A percentile compares a stretch with the other conserved stretches of the same genome.
phyloP scores from a whole-genome alignment of 73 alveolate species.

The Paramecium caudatum region DNA sequence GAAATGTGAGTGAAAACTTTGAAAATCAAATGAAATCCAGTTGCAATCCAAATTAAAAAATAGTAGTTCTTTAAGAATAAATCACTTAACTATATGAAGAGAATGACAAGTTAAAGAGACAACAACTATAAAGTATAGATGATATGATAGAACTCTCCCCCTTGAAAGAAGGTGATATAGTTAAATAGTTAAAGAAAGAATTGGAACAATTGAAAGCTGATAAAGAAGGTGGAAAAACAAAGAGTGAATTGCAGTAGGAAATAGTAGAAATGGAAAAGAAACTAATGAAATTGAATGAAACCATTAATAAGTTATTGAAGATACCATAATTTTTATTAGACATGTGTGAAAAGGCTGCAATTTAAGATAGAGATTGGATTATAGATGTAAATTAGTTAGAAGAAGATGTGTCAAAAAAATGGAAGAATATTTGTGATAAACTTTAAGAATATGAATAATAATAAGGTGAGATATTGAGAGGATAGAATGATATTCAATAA shows the following conservation, averaged over 20 bases:
- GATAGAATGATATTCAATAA: background rate
- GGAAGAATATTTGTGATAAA: background rate
- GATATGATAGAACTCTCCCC: slow-evolving; percentile 33
- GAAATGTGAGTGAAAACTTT: background rate
- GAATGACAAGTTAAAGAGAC: slow-evolving; percentile 19
- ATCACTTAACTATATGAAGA: slow-evolving; percentile 18
- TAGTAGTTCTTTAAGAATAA: slow-evolving; percentile 6
- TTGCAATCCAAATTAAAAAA: slow-evolving; percentile 1
- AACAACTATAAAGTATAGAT: slow-evolving; percentile 13
- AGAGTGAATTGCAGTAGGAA: background rate
- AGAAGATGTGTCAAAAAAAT: background rate
- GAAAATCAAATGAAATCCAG: slow-evolving; percentile 34
- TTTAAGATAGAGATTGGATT: slow-evolving; percentile 51
- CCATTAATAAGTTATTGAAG: background rate
- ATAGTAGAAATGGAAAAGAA: slow-evolving; percentile 34
- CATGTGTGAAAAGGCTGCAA: slow-evolving; percentile 9
- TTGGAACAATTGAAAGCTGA: background rate
- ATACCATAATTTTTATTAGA: background rate
- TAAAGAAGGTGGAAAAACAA: background rate
- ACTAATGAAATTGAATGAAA: background rate
- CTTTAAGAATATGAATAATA: background rate
- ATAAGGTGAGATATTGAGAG: slow-evolving; percentile 7
- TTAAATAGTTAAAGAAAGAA: slow-evolving; percentile 21
- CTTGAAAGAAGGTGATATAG: background rate
- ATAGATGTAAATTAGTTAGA: slow-evolving; percentile 16